Evolutionary conservation across 257 asterid species (phyloP).

Genomic region (Nicotiana paniculata): DNA sequence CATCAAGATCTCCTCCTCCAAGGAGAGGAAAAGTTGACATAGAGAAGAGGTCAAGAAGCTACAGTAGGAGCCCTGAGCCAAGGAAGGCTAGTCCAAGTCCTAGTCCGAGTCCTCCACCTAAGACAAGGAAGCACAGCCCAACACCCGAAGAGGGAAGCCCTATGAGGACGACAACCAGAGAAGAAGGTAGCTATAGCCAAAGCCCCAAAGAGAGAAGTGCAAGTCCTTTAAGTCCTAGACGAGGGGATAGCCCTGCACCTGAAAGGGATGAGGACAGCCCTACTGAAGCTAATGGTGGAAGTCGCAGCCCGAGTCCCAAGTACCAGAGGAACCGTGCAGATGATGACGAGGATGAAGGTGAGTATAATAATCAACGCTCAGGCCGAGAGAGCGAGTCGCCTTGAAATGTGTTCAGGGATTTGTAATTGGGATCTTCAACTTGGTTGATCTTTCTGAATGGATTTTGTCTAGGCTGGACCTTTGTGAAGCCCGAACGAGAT

Average conservation of each 20-base stretch:
- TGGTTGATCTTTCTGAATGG: background rate
- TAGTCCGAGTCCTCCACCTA: slow-evolving; percentile 29
- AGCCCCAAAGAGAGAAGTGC: slow-evolving; percentile 58
- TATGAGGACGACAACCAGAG: slow-evolving; percentile 33
- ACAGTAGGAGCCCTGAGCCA: slow-evolving; percentile 40
- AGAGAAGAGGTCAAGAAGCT: slow-evolving; percentile 61
- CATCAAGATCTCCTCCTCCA: slow-evolving; percentile 82
- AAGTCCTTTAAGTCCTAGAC: slow-evolving; percentile 41
- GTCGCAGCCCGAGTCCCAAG: slow-evolving; percentile 54
- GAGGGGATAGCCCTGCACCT: slow-evolving; percentile 30
- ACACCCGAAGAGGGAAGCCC: slow-evolving; percentile 46
- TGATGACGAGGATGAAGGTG: slow-evolving; percentile 36
- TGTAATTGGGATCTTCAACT: background rate
- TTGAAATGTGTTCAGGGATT: slow-evolving; percentile 3
- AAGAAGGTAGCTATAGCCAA: slow-evolving; percentile 39
- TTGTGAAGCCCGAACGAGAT: background rate
- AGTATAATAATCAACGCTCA: slow-evolving; percentile 20
- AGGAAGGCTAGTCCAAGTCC: slow-evolving; percentile 18
- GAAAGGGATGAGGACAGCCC: slow-evolving; percentile 68
- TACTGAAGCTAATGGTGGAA: slow-evolving; percentile 45
- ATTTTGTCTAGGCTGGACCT: background rate
- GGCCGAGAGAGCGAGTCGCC: slow-evolving; percentile 71
- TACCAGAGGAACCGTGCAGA: slow-evolving; percentile 41
- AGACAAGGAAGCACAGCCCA: slow-evolving; percentile 52
- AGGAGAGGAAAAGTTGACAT: slow-evolving; percentile 45